Conservation (phyloP, 1,284 basidiomycete species). For the Pascua sp. region DNA sequence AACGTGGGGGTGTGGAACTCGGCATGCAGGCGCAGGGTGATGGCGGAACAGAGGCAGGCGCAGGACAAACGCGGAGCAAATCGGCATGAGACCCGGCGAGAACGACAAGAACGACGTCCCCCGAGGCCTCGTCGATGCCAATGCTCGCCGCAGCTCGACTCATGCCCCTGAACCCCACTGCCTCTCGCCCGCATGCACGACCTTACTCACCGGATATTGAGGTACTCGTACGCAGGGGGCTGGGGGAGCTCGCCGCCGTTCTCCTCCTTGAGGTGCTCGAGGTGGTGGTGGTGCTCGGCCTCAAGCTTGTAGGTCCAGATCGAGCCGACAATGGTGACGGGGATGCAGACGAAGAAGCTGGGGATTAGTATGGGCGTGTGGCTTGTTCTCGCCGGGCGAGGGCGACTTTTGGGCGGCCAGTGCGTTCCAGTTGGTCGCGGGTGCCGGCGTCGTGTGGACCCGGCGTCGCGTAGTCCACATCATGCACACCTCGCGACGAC, state of each 20-base stretch:
- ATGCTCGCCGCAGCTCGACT: background rate
- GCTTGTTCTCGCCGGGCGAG: background rate
- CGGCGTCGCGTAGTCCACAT: background rate
- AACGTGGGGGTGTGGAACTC: too few relatives aligned
- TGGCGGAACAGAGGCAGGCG: too few relatives aligned
- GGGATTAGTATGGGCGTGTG: background rate
- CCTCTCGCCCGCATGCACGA: background rate
- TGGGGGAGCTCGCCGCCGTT: slow-evolving; percentile 40
- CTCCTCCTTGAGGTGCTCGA: slow-evolving; percentile 29
- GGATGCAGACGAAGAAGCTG: slow-evolving; percentile 45
- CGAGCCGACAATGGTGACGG: slow-evolving; percentile 33
- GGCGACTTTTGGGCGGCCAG: background rate
- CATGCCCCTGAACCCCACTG: background rate
- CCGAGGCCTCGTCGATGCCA: too few relatives aligned
- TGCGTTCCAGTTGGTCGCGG: background rate
- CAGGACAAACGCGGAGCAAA: too few relatives aligned
- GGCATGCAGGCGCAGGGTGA: too few relatives aligned
- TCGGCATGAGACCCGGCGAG: too few relatives aligned
- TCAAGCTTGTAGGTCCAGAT: slow-evolving; percentile 45
- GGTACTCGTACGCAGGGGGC: slow-evolving; percentile 43
- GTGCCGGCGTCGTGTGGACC: background rate
- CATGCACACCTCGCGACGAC: background rate
- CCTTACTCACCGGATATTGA: slow-evolving; percentile 42
- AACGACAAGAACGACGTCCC: background rate
- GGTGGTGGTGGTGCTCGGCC: slow-evolving; percentile 41